Conservation (phyloP, 2,329 filamentous ascomycete species). For the Hymenoscyphus salicellus region DNA sequence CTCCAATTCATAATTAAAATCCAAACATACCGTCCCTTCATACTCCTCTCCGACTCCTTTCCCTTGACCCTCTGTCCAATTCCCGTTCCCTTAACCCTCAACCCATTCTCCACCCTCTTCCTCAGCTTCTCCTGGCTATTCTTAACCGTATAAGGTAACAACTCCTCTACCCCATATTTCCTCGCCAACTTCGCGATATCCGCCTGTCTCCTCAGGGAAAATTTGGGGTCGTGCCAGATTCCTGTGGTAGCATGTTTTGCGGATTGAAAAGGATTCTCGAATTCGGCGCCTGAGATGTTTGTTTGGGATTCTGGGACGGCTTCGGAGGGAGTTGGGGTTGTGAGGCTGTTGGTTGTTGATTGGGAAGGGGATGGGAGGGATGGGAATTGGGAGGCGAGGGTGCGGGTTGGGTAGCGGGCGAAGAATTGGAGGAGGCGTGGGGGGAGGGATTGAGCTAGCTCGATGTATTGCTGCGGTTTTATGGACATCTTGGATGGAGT, state of each 20-base stretch:
- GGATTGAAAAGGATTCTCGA: conserved; percentile 75
- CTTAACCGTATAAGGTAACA: conserved; percentile 76
- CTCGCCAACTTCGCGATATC: conserved; percentile 84
- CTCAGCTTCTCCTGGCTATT: conserved; percentile 67
- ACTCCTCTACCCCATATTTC: conserved; percentile 73
- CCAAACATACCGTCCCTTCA: conserved; percentile 65
- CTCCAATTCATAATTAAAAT: not conserved
- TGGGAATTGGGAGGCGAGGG: conserved; percentile 39
- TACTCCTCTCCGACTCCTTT: conserved; percentile 83
- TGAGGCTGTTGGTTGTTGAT: conserved; percentile 31
- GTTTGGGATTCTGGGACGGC: not conserved
- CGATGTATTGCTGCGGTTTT: conserved; percentile 35
- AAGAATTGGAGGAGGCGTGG: conserved; percentile 81
- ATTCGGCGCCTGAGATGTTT: conserved; percentile 2
- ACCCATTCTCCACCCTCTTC: conserved; percentile 71
- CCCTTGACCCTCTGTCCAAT: conserved; percentile 93
- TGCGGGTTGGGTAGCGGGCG: conserved; percentile 77
- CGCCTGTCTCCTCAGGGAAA: conserved; percentile 82
- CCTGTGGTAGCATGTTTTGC: conserved; percentile 76
- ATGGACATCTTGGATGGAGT: conserved; percentile 12
- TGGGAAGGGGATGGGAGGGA: conserved; percentile 13
- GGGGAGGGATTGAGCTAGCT: conserved; percentile 70
- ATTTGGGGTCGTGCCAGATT: conserved; percentile 78
- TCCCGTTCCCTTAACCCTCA: conserved; percentile 89
- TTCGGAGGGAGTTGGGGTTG: conserved; percentile 36